Evolutionary conservation across 495 filamentous ascomycete genomes (phyloP), one percentile per base, ranked within the genome.

Genomic region (Xylaria palmicola): DNA sequence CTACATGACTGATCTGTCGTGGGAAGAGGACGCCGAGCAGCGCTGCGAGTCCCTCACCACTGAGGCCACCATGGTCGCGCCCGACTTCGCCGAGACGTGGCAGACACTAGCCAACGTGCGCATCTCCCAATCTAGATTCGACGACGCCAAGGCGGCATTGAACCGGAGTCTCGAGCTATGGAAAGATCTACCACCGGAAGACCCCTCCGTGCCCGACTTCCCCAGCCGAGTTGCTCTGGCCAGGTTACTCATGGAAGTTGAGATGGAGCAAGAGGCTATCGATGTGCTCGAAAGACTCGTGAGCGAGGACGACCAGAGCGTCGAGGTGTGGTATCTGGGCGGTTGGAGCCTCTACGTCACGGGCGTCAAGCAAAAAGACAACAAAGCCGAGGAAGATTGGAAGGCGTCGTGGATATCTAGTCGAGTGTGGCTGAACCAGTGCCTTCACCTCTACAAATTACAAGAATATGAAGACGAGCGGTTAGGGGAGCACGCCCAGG

Each of bases 1-100:
- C 32, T 98, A 97, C 72, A 99, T 99, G 95, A 98, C 92, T 29
- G 95, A 99, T 78, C 81, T 99, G 62, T 79, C 89, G 24, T 96
- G 91, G 90, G 91, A 95, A 72, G 86, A 87, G 48, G 90, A 95
- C 63, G 93, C 92, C 1, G 95, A 98, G 73, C 73, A 79, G 44
- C 80, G 86, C 53, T 98, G 95, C 79, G 93, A 98, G 71, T 71
- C 81, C 3, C 83, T 94, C 43, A 87, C 97, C 50, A 91, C 90
- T 6, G 92, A 97, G 72, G 95, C 95, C 8, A 83, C 92, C 15
- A 72, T 92, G 40, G 79, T 92, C 17, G 86, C 85, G 24, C 90
- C 92, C 9, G 79, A 88, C 30, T 86, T 81, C 47, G 83, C 90
- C 1, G 92, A 96, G 73, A 88, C 91, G 3, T 84, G 96, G 72